A percentile compares a stretch with the other conserved stretches of the same genome.
These are phyloP conservation scores for Pezicula neosporulosa DNA, from an alignment of 2,329 filamentous ascomycete species.

Conservation along the genomic window DNA sequence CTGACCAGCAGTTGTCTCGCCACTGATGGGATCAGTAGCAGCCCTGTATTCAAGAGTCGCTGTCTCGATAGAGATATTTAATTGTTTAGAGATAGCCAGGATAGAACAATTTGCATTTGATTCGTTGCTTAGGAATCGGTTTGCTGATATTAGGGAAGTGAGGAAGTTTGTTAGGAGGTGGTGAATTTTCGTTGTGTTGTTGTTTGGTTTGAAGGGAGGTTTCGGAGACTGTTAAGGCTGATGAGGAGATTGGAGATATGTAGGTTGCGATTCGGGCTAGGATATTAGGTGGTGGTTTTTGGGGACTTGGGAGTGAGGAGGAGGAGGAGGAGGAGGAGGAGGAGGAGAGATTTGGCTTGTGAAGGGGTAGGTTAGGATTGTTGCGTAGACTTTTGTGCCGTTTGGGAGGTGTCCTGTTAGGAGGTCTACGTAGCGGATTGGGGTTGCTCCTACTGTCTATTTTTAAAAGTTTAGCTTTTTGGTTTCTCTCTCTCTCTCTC, in stretches of 20 bases:
- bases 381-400: constrained; percentile 25
- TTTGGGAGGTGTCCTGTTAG: constrained; percentile 21
- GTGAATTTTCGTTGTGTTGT: constrained; percentile 6
- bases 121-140: constrained; percentile 19
- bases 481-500: no score
- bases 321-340: no score
- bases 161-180: constrained; percentile 20
- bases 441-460: constrained; percentile 24
- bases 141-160: constrained; percentile 25
- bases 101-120: constrained; percentile 16
- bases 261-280: no score
- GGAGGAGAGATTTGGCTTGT: no score
- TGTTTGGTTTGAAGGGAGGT: constrained; percentile 9
- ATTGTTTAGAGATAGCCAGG: constrained; percentile 20
- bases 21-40: constrained; percentile 18
- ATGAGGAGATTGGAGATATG: no score
- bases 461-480: not conserved
- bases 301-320: constrained; percentile 6
- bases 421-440: constrained; percentile 24
- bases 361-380: constrained; percentile 28
- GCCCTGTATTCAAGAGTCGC: constrained; percentile 23
- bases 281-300: constrained; percentile 10
- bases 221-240: constrained; percentile 23
- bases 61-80: constrained; percentile 16
- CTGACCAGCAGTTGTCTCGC: constrained; percentile 18